phyloP scores from a whole-genome alignment of 2,329 filamentous ascomycete species.

The Akanthomyces lecanii region DNA sequence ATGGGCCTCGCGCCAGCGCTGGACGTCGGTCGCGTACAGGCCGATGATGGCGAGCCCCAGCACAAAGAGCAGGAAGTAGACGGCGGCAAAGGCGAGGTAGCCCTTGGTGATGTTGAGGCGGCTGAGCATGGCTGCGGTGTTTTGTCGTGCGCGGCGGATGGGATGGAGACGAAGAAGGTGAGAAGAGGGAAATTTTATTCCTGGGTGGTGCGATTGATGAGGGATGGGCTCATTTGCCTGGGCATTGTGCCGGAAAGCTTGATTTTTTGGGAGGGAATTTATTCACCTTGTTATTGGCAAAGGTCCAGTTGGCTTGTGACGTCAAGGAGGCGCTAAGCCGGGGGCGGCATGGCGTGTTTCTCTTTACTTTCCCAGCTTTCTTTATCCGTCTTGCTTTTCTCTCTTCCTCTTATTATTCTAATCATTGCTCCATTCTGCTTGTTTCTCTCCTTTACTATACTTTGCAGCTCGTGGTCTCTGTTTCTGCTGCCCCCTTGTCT shows the following conservation, averaged over 20 bases:
- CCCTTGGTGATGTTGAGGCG: constrained; percentile 40
- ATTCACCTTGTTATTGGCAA: no score
- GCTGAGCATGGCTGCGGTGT: constrained; percentile 36
- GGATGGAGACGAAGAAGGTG: not conserved
- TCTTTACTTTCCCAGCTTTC: no score
- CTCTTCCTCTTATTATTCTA: no score
- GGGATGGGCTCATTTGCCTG: not conserved
- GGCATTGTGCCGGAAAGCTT: not conserved
- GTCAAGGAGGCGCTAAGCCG: constrained; percentile 7
- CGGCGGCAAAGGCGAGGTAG: constrained; percentile 52
- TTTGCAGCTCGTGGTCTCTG: no score
- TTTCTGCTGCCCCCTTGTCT: no score
- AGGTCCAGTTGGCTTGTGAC: constrained; percentile 2
- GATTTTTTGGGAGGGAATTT: not conserved
- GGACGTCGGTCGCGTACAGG: constrained; percentile 69
- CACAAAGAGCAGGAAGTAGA: constrained; percentile 75
- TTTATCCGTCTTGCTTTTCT: no score
- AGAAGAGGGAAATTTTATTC: not conserved
- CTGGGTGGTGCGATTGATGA: not conserved
- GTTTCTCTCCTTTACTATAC: no score
- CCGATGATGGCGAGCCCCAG: constrained; percentile 73
- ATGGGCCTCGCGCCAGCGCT: constrained; percentile 45
- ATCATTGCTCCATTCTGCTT: no score
- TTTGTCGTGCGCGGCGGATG: not conserved
- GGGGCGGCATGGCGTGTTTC: not conserved